These are phyloP conservation scores for Boletus reticulatus DNA, from an alignment of 768 basidiomycete species.

Conservation along the genomic window DNA sequence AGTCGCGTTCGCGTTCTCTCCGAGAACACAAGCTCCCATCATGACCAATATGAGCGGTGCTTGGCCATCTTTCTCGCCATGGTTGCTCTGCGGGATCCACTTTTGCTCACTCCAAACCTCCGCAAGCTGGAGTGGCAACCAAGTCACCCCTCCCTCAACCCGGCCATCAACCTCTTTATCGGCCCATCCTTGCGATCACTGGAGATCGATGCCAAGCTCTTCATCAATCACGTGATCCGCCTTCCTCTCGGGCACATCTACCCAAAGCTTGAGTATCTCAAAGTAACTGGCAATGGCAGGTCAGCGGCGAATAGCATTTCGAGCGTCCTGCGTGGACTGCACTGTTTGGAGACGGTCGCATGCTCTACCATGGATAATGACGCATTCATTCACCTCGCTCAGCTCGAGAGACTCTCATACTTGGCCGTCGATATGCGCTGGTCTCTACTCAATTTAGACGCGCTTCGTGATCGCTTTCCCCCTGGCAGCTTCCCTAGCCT, in stretches of 20 bases:
- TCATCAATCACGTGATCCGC: conserved; percentile 7
- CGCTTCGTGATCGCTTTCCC: conserved; percentile 9
- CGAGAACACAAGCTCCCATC: not conserved
- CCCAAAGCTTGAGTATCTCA: conserved; percentile 17
- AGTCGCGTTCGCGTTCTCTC: conserved; percentile 14
- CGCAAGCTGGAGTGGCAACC: conserved; percentile 19
- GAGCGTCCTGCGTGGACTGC: conserved; percentile 10
- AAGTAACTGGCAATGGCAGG: conserved; percentile 22
- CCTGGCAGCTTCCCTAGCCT: conserved; percentile 13
- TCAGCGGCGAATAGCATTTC: conserved; percentile 13
- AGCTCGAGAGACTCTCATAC: conserved; percentile 18
- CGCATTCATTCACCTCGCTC: conserved; percentile 22
- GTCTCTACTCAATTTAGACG: conserved; percentile 14
- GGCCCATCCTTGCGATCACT: conserved; percentile 18
- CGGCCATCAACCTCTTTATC: conserved; percentile 22
- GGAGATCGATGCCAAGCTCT: conserved; percentile 22
- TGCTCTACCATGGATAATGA: conserved; percentile 23
- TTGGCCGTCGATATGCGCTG: conserved; percentile 24
- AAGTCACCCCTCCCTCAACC: not conserved
- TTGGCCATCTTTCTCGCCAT: conserved; percentile 14
- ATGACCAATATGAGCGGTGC: not conserved
- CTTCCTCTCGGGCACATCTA: conserved; percentile 15
- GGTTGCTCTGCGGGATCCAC: conserved; percentile 12
- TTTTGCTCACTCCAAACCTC: conserved; percentile 24
- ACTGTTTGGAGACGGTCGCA: conserved; percentile 10